Percentiles rank a stretch among this genome's conserved stretches.
These are phyloP conservation scores for Papiliotrema flavescens DNA, from an alignment of 1,284 basidiomycete species.

Conservation along the genomic window DNA sequence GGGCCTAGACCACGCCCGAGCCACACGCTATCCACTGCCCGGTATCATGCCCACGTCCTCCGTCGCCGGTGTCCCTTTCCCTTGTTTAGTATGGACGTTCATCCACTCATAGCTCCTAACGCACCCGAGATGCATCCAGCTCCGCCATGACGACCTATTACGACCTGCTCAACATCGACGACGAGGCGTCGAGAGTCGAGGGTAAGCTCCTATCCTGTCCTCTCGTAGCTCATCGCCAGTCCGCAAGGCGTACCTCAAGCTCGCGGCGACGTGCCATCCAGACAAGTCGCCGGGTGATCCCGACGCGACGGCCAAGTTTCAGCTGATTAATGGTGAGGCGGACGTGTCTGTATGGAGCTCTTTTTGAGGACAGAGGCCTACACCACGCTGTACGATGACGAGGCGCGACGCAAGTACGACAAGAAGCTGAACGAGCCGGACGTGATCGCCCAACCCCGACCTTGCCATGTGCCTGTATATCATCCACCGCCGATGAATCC, in stretches of 20 bases:
- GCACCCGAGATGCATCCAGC: too few species aligned
- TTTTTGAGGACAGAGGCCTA: slow-evolving; percentile 14
- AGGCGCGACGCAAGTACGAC: not conserved
- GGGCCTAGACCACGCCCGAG: too few species aligned
- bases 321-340: not conserved
- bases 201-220: not conserved
- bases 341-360: not conserved
- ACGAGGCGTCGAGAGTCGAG: not conserved
- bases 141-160: not conserved
- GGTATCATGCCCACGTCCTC: too few species aligned
- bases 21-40: too few species aligned
- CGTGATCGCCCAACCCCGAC: not conserved
- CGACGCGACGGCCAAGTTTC: not conserved
- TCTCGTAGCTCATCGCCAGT: not conserved
- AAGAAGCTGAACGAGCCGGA: not conserved
- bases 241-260: slow-evolving; percentile 2
- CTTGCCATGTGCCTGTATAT: not conserved
- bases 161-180: not conserved
- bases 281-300: slow-evolving; percentile 2
- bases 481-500: too few species aligned
- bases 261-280: not conserved
- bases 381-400: slow-evolving; percentile 15
- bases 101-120: too few species aligned
- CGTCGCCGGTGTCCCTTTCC: too few species aligned
- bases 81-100: too few species aligned